Evolutionary conservation across 176 grass and related monocot genomes (phyloP).

Genomic region (Tillandsia leiboldiana): DNA sequence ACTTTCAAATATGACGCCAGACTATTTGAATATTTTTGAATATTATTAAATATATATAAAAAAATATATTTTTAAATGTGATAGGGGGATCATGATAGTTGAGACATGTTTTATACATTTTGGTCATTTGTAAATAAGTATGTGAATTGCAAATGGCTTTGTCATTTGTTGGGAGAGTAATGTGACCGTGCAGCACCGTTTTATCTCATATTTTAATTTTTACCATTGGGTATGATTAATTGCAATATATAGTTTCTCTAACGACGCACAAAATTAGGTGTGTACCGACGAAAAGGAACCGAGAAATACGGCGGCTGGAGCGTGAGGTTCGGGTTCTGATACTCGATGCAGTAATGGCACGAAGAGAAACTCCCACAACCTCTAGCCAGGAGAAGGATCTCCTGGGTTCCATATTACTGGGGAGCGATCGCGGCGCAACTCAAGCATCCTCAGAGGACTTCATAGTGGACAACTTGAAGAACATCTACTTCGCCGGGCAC

Average conservation of each 20-base stretch:
- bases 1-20: no score
- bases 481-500: conserved; percentile 70
- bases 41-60: no score
- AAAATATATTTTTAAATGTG: no score
- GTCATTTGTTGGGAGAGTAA: no score
- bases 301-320: conserved; percentile 36
- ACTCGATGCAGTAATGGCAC: conserved; percentile 27
- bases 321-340: conserved; percentile 44
- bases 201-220: not conserved
- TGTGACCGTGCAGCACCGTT: not conserved
- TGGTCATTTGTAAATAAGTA: no score
- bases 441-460: conserved; percentile 41
- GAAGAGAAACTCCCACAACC: not conserved
- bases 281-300: conserved; percentile 41
- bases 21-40: no score
- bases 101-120: no score
- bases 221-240: no score
- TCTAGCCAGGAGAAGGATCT: conserved; percentile 1
- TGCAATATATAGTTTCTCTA: not conserved
- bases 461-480: conserved; percentile 94
- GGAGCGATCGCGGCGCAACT: conserved; percentile 9
- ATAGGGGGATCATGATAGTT: no score
- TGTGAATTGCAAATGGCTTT: no score
- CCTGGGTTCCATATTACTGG: conserved; percentile 33
- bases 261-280: not conserved